Evolutionary conservation across 2,329 filamentous ascomycete genomes (phyloP), one percentile per base, ranked within the genome.

Genomic region (Apiospora phragmitis): DNA sequence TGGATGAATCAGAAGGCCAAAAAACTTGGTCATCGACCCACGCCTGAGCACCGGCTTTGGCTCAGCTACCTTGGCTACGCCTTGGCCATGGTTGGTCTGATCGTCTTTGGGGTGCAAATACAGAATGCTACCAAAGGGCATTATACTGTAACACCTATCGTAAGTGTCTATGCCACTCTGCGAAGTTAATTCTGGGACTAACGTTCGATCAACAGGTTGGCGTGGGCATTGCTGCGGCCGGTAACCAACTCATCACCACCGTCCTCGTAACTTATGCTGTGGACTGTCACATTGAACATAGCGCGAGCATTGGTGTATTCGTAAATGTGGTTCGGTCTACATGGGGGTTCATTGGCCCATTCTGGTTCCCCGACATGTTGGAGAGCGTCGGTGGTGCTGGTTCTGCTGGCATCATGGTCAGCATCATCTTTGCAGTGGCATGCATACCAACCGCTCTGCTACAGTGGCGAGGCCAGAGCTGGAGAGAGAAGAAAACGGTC

Each of bases 171-270:
- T 42, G 11, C 21, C 62, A 24, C 29, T 3, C 7, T 59, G 18
- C n/a, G 1, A 67, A 4, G 8, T 6, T 8, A 4, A 59, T 35
- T 5, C 29, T 16, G 42, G 16, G 16, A 47, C 43, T 68, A 49
- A 47, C 18, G 12, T 18, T 14, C 21, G 12, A 11, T 7, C 9
- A 24, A 43, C 26, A 68, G 66, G 47, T 90, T 21, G 88, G 88
- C 5, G 83, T 83, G 7, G 88, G 83, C 2, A 84, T 87, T 72
- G 83, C 81, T 0, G 85, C 84, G 0, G 85, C 83, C 6, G 89
- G 89, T 0, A 90, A 89, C 71, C 89, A 91, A 77, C 85, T 91
- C 55, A 83, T 90, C 21, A 90, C 89, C 0, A 90, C 89, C 0
- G 85, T 90, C 2, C 76, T 89, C 59, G 86, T 89, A 32, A 90